These are phyloP conservation scores for Quercus phellos DNA, from an alignment of 331 rosid species.

Conservation along the genomic window DNA sequence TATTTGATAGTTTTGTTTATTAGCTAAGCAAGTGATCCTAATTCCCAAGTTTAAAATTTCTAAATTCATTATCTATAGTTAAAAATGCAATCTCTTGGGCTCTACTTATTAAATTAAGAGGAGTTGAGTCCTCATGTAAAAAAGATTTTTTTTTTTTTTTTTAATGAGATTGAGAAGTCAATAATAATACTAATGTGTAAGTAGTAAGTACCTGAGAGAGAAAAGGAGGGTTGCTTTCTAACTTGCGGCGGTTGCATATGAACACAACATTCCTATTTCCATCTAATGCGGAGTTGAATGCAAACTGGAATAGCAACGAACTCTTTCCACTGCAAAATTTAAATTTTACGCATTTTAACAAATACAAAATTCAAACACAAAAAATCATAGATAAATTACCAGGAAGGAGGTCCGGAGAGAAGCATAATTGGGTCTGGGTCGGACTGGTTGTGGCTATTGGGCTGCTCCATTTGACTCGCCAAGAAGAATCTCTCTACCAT, in stretches of 20 bases:
- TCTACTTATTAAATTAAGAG: too few relatives aligned
- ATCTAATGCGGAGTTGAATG: constrained; percentile 48
- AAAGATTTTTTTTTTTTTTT: too few relatives aligned
- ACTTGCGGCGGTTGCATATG: constrained; percentile 51
- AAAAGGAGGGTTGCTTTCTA: constrained; percentile 75
- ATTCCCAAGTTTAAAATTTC: too few relatives aligned
- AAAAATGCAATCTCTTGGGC: too few relatives aligned
- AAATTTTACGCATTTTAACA: not conserved
- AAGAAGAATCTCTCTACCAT: constrained; percentile 40
- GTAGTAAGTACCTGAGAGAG: constrained; percentile 62
- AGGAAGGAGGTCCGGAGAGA: constrained; percentile 51
- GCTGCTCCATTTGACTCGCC: constrained; percentile 9
- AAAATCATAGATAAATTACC: constrained; percentile 20
- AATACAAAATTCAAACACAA: not conserved
- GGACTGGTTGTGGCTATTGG: not conserved
- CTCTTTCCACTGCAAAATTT: constrained; percentile 61
- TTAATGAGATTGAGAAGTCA: too few relatives aligned
- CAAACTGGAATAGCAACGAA: constrained; percentile 77
- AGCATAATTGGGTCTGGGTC: constrained; percentile 24
- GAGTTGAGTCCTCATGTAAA: too few relatives aligned
- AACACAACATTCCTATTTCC: constrained; percentile 41
- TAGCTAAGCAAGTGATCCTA: too few relatives aligned
- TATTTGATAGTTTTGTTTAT: too few relatives aligned
- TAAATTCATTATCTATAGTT: too few relatives aligned
- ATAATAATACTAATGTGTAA: too few relatives aligned